A percentile compares a stretch with the other conserved stretches of the same genome.
Evolutionary conservation across 345 rosid species (phyloP).

Genomic region (Citropsis articulata): DNA sequence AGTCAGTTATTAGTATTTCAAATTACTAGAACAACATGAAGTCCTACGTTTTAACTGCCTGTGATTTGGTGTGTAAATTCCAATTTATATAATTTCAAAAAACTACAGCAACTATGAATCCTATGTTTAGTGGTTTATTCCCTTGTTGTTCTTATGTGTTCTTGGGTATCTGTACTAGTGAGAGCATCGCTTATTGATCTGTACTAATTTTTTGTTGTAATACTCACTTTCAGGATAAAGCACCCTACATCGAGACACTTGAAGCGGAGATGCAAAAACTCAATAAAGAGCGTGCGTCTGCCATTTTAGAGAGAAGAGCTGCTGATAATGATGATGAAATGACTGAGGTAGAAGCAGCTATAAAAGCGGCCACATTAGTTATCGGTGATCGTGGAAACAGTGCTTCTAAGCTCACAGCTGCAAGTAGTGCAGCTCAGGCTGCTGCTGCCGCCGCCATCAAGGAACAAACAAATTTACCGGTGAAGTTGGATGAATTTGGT

Average conservation of each 20-base stretch:
- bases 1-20: neutral
- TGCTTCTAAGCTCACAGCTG: constrained; percentile 57
- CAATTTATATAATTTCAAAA: neutral
- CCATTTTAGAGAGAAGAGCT: constrained; percentile 71
- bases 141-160: neutral
- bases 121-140: neutral
- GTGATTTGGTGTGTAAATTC: neutral
- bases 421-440: constrained; percentile 70
- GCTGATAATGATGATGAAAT: constrained; percentile 86
- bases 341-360: constrained; percentile 79
- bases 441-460: constrained; percentile 62
- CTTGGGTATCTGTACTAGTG: neutral
- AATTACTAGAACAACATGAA: neutral
- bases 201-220: constrained; percentile 4
- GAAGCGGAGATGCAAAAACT: constrained; percentile 87
- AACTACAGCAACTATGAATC: neutral
- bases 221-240: constrained; percentile 59
- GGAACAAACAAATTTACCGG: constrained; percentile 56
- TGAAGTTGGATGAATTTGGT: constrained; percentile 91
- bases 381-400: constrained; percentile 62
- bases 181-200: neutral
- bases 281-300: constrained; percentile 67
- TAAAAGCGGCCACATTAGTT: constrained; percentile 70
- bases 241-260: constrained; percentile 81
- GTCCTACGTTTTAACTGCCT: neutral